Evolutionary conservation across 108 stramenopile species (phyloP), one percentile per base, ranked within the genome.

Genomic region (Pseudonitzschia delicatissima): DNA sequence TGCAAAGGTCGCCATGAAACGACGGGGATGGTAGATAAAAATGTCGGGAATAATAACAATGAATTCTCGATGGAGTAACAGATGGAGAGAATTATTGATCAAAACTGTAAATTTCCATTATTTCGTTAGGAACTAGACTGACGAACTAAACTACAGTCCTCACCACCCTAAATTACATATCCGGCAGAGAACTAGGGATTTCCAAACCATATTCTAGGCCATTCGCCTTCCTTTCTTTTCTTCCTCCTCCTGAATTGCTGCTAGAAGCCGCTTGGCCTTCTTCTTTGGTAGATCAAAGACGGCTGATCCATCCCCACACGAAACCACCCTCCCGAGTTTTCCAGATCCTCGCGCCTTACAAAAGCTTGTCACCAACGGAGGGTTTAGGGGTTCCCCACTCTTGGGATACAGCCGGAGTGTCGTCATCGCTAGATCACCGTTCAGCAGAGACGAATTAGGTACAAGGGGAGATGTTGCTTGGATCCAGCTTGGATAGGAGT

Each of bases 311-410:
- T 79, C 80, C 26, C 62, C 53, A 34, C 72, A 73, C 27, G 76
- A 69, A 27, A 62, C 55, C 7, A 84, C 77, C 39, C 77, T 62
- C 25, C 83, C 83, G n/a, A 84, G 48, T 47, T 84, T 84, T 51
- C 83, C 83, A 36, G 83, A 82, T 29, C 80, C 81, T 18, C 78
- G 44, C n/a, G 42, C 33, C 52, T 84, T 84, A 11, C 64, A 53
- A 44, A 72, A 25, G 8, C 53, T 68, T 27, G 75, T 82, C 3
- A 84, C 83, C 47, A 75, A 67, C 0, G 74, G 58, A 33, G 78
- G 83, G 11, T 73, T 69, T 29, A 83, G 47, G 18, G 69, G 51
- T 53, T 62, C 64, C 11, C 20, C 32, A 36, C 53, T 42, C 26
- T 67, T 60, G 45, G 29, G 26, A 55, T 73, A 67, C 42, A 78